A percentile compares a stretch with the other conserved stretches of the same genome.
These are phyloP conservation scores for Aspergillus sp. DNA, from an alignment of 2,329 filamentous ascomycete genomes.

Conservation along the genomic window DNA sequence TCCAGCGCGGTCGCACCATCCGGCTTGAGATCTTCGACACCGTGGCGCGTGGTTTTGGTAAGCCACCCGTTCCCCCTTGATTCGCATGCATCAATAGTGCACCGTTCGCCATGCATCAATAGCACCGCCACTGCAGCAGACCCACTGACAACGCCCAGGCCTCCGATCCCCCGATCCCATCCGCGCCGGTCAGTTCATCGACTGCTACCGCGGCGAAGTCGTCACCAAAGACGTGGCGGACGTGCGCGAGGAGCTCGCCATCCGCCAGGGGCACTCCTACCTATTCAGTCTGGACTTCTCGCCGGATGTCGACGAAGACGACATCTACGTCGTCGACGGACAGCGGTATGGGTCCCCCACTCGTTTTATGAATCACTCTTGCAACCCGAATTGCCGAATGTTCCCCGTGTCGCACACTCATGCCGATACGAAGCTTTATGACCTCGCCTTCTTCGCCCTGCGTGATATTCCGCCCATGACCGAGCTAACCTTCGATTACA, in stretches of 20 bases:
- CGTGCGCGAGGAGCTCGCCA: slow-evolving; percentile 33
- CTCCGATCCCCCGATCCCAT: slow-evolving; percentile 39
- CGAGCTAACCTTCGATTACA: slow-evolving; percentile 50
- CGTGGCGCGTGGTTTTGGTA: slow-evolving; percentile 40
- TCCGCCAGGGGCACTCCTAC: slow-evolving; percentile 34
- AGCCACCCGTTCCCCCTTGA: neutral
- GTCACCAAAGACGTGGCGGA: slow-evolving; percentile 36
- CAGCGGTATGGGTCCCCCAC: slow-evolving; percentile 41
- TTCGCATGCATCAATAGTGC: neutral
- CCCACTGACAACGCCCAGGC: slow-evolving; percentile 24
- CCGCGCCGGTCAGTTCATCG: slow-evolving; percentile 44
- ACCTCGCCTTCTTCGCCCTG: slow-evolving; percentile 47
- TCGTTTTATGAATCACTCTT: slow-evolving; percentile 50
- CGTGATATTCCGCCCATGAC: slow-evolving; percentile 39
- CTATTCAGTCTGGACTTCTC: slow-evolving; percentile 44
- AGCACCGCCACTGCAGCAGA: neutral
- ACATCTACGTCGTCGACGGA: slow-evolving; percentile 43
- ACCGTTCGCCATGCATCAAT: neutral
- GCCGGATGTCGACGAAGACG: slow-evolving; percentile 18
- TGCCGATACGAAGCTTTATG: slow-evolving; percentile 40
- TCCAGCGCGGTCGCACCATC: slow-evolving; percentile 39
- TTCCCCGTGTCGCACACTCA: slow-evolving; percentile 42
- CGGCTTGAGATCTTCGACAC: slow-evolving; percentile 44
- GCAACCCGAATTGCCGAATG: slow-evolving; percentile 46
- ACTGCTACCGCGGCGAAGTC: slow-evolving; percentile 45